These are phyloP conservation scores for Pseudogymnoascus sp. DNA, from an alignment of 2,329 filamentous ascomycete species.

Conservation along the genomic window DNA sequence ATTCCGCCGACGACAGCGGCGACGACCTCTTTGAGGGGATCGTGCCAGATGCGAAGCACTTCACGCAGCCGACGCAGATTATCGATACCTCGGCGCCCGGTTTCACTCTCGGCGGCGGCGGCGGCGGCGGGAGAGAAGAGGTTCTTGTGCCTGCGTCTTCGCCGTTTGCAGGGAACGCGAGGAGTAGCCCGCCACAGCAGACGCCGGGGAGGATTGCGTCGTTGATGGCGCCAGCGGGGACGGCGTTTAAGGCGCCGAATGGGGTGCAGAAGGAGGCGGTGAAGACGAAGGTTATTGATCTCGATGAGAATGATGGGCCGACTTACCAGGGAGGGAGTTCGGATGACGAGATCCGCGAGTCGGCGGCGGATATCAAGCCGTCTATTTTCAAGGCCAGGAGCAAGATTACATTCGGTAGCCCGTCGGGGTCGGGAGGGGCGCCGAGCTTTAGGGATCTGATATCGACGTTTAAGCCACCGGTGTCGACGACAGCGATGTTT, in stretches of 20 bases:
- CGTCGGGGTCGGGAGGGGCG: neutral
- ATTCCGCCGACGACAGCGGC: conserved; percentile 36
- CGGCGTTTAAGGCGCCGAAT: conserved; percentile 51
- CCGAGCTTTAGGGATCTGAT: neutral
- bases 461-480: neutral
- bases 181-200: neutral
- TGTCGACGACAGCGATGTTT: conserved; percentile 1
- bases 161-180: conserved; percentile 36
- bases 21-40: conserved; percentile 38
- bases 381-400: conserved; percentile 40
- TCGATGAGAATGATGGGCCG: conserved; percentile 48
- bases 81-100: conserved; percentile 25
- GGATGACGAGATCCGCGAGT: conserved; percentile 47
- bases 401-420: neutral
- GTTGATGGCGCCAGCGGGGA: conserved; percentile 69
- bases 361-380: conserved; percentile 50
- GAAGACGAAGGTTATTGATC: conserved; percentile 38
- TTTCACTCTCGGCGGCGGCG: neutral
- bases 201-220: conserved; percentile 37
- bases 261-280: conserved; percentile 31
- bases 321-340: conserved; percentile 55
- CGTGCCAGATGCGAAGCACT: conserved; percentile 34
- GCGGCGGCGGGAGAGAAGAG: conserved; percentile 26
- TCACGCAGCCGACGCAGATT: conserved; percentile 38
- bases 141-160: conserved; percentile 89